Evolutionary conservation across 805 yeast genomes (phyloP).

Genomic region (Gaillardinia entomophila): DNA sequence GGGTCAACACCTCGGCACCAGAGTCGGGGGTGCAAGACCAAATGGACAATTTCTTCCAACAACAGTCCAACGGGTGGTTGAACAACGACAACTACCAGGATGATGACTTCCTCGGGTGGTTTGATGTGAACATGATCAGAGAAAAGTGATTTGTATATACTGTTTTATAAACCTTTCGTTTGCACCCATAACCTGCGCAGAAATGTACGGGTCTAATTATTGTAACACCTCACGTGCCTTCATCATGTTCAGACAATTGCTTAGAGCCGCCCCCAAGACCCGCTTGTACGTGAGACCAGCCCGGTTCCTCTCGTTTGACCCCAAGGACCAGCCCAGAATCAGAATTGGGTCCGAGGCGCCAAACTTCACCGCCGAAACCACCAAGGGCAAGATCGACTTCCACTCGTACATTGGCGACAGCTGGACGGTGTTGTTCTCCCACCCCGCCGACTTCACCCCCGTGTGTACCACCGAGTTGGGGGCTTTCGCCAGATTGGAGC

Average conservation of each 20-base stretch:
- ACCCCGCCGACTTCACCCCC: conserved; percentile 76
- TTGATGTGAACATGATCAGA: conserved; percentile 55
- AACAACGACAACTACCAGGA: conserved; percentile 52
- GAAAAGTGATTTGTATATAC: neutral
- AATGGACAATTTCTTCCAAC: conserved; percentile 64
- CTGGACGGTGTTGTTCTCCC: conserved; percentile 68
- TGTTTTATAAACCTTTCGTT: neutral
- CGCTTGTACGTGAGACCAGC: conserved; percentile 1
- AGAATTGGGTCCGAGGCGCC: conserved; percentile 64
- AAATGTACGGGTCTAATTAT: neutral
- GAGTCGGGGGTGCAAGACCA: conserved; percentile 19
- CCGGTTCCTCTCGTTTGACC: conserved; percentile 25
- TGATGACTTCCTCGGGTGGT: conserved; percentile 93
- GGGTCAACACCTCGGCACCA: neutral
- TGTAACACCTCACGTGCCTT: conserved; percentile 6
- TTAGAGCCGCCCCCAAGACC: conserved; percentile 8
- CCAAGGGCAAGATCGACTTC: conserved; percentile 58
- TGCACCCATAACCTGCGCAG: neutral
- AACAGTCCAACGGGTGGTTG: conserved; percentile 81
- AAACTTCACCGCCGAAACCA: conserved; percentile 58
- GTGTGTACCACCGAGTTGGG: conserved; percentile 78
- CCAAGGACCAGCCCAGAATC: conserved; percentile 37
- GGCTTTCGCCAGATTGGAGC: conserved; percentile 66
- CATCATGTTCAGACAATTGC: conserved; percentile 15
- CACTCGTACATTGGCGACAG: conserved; percentile 56